These are phyloP conservation scores for Salix koriyanagi DNA, from an alignment of 345 rosid genomes.

Conservation along the genomic window DNA sequence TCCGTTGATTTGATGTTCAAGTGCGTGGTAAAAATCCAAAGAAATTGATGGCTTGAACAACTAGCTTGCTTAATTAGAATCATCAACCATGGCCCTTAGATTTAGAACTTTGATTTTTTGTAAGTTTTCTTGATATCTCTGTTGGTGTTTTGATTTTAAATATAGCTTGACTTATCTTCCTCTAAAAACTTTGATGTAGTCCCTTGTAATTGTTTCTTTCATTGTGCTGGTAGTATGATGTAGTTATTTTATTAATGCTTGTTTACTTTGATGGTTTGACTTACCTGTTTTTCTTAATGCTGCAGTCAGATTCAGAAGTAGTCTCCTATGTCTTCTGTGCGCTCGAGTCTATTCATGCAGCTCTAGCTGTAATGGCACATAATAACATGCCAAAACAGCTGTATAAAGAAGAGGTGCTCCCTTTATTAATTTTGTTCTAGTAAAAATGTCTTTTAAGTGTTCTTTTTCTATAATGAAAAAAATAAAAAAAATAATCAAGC, in stretches of 20 bases:
- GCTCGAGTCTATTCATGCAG: conserved; percentile 92
- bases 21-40: too few species aligned
- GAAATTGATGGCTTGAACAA: too few species aligned
- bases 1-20: too few species aligned
- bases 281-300: background rate
- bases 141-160: too few species aligned
- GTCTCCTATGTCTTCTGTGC: conserved; percentile 67
- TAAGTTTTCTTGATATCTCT: too few species aligned
- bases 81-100: too few species aligned
- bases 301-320: conserved; percentile 79
- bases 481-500: background rate
- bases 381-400: conserved; percentile 92
- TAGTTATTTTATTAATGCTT: background rate
- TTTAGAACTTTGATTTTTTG: too few species aligned
- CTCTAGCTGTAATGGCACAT: conserved; percentile 85
- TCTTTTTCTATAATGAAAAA: background rate
- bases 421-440: conserved; percentile 13
- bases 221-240: background rate
- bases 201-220: too few species aligned
- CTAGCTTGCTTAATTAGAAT: too few species aligned
- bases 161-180: too few species aligned
- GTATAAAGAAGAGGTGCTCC: conserved; percentile 85
- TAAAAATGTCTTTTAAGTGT: conserved; percentile 1
- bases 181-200: too few species aligned
- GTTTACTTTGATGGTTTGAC: too few species aligned